Evolutionary conservation across 306 rosid species (phyloP), one percentile per base, ranked within the genome.

Genomic region (Boehmeria nivea): DNA sequence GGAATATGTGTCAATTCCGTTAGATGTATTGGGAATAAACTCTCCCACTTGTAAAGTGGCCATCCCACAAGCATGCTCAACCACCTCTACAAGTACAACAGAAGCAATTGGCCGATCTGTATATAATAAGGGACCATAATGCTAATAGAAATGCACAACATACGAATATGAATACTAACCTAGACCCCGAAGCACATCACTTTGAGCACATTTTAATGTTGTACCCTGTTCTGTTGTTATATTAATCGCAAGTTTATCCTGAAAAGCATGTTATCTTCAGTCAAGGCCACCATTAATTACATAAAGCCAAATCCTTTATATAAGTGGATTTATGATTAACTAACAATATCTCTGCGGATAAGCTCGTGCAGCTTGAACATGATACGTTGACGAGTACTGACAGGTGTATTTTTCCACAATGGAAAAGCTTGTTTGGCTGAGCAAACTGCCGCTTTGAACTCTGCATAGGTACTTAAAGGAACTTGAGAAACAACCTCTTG

Each of bases 401-500:
- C 65, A 9, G 95, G 72, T 25, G 84, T 80, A 58, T 66, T 78
- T 64, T 77, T 78, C 95, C 95, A 86, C 12, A 68, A 66, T 21
- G 76, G 84, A 65, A 83, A 86, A 33, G 87, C 91, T 59, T 81
- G 81, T 74, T 78, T 83, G 57, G 95, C 95, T 64, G 91, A 83
- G 47, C 54, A 60, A 37, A 83, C 86, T 58, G 95, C 88, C 51
- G 79, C 76, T 77, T 83, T 83, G 65, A 83, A 83, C 67, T 86
- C 95, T 61, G 73, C 95, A 72, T 69, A 67, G 51, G 86, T 80
- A 38, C 78, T 54, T 64, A 78, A 47, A 52, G 82, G 91, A 69
- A 83, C 82, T 71, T 80, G 91, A 68, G 84, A 83, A 49, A 83
- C 88, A 73, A 81, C 72, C 65, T 86, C 88, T 76, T 83, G 95